Base-by-base conservation (phyloP, 768 basidiomycete genomes). In the Piloderma croceum region DNA sequence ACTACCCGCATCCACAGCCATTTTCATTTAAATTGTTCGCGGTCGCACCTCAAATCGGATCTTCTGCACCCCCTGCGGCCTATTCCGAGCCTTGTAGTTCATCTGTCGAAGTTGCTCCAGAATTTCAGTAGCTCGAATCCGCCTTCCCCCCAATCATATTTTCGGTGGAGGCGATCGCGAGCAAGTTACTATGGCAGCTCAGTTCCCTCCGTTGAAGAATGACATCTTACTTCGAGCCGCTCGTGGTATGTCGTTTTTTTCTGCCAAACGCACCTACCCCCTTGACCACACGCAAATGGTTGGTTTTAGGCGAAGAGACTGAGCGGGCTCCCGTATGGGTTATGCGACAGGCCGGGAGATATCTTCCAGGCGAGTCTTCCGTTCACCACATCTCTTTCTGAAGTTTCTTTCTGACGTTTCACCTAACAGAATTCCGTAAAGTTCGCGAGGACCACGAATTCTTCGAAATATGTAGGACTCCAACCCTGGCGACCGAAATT, bases 241-340 rank as follows among this genome's bases (percentile, higher is more conserved):
- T 40, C 60, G 77, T 61, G 89, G 90, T 78, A 48, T 37, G 63
- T 47, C n/a, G n/a, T 17, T n/a, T n/a, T n/a, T n/a, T n/a, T n/a
- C n/a, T n/a, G n/a, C n/a, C n/a, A n/a, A n/a, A n/a, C n/a, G n/a
- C n/a, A n/a, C n/a, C n/a, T n/a, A n/a, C n/a, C n/a, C n/a, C n/a
- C n/a, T n/a, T n/a, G n/a, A n/a, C n/a, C n/a, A n/a, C n/a, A 29
- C 27, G 27, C 10, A 20, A 39, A 20, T n/a, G n/a, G n/a, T n/a
- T n/a, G n/a, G 6, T 23, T 42, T 12, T 50, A 83, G 89, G 89
- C 21, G 84, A 94, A 62, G 69, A 73, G 59, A 92, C 89, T 0
- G 89, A 91, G 55, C 79, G 87, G 41, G 90, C 92, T 6, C 92
- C 93, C n/a, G 90, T 92, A 42, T 97, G 93, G 93, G 86, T 94